Percentiles rank a stretch among this genome's conserved stretches.
Conservation (phyloP, 2,329 filamentous ascomycete genomes). For the Pseudocercospora crystallina region DNA sequence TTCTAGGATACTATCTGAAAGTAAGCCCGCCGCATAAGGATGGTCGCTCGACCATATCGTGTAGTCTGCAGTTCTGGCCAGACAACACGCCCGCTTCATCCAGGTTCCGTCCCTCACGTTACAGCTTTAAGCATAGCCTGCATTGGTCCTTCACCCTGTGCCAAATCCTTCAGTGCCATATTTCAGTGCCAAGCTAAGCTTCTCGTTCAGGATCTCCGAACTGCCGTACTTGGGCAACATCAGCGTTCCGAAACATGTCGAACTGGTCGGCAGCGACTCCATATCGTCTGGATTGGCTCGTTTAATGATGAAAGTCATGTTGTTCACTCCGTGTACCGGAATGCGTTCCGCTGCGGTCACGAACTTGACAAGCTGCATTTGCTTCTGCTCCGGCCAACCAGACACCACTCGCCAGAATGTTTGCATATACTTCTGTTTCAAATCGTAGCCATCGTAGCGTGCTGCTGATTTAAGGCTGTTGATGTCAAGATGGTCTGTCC, state of each 20-base stretch:
- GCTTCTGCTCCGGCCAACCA: constrained; percentile 65
- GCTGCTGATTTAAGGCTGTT: constrained; percentile 67
- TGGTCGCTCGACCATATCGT: no score
- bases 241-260: constrained; percentile 90
- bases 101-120: no score
- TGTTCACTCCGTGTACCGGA: constrained; percentile 80
- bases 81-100: no score
- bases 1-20: constrained; percentile 19
- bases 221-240: constrained; percentile 79
- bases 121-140: neutral
- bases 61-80: no score
- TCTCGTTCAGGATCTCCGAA: constrained; percentile 67
- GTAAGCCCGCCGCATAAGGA: no score
- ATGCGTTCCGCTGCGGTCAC: constrained; percentile 91
- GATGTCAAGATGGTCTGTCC: constrained; percentile 77
- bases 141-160: constrained; percentile 25
- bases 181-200: constrained; percentile 80
- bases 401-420: constrained; percentile 85
- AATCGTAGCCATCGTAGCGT: constrained; percentile 79
- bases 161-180: constrained; percentile 83
- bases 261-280: constrained; percentile 71
- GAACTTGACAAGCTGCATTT: constrained; percentile 80
- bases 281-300: constrained; percentile 66
- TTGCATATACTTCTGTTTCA: constrained; percentile 65
- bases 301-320: constrained; percentile 80